Evolutionary conservation across 2,329 filamentous ascomycete species (phyloP), one percentile per base, ranked within the genome.

Genomic region (Ambrosiella beaveri): DNA sequence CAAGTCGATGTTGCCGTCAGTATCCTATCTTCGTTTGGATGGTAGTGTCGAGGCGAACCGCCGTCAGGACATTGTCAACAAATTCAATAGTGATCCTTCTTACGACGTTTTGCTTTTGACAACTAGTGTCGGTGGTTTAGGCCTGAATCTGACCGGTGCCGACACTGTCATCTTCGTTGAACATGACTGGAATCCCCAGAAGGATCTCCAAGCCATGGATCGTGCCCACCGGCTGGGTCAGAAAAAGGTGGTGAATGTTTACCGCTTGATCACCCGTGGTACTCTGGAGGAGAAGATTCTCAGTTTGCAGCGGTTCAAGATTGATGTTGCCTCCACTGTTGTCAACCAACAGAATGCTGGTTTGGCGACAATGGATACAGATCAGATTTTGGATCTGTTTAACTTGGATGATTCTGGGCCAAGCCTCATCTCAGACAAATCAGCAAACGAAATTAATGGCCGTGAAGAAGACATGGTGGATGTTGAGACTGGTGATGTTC

Each of bases 221-320:
- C 88, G 93, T 61, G 93, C 93, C 7, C 93, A 98, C 75, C 84
- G 93, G 64, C 97, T 98, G 65, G 93, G 93, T 1, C 93, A 98
- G 74, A 98, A 98, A 81, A 98, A 97, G 79, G 93, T 97, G 41
- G 93, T 98, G 64, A 98, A 98, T 67, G 93, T 98, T 13, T 98
- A 98, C 71, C 88, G 93, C 27, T 78, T 98, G 63, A 93, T 98
- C 65, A 98, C 93, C 5, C 81, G 93, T 64, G 93, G 93, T 62
- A 98, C 94, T 1, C 73, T 98, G 54, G 93, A 98, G 71, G 93
- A 98, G 75, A 98, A 98, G 80, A 98, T 98, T 67, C 74, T 98
- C 66, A 95, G 86, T 67, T 82, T 98, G 59, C 93, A 98, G 80
- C 85, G 93, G 56, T 98, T 98, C 83, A 98, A 98, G 76, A 95